phyloP scores from a whole-genome alignment of 768 basidiomycete genomes.

The Hygrophorus russula region DNA sequence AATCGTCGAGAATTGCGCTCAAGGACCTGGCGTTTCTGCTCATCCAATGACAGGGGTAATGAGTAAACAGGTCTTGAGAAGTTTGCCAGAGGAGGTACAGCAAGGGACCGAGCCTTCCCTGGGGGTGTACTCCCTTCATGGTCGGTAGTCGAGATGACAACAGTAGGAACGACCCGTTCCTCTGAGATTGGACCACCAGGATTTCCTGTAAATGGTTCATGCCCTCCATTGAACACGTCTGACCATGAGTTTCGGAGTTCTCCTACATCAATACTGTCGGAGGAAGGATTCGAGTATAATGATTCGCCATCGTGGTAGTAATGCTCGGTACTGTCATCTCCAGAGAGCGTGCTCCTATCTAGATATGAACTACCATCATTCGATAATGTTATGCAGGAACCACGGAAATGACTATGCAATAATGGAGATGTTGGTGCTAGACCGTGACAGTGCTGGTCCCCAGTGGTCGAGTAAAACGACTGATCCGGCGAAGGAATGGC shows the following conservation, averaged over 20 bases:
- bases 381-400: conserved; percentile 30
- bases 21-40: conserved; percentile 38
- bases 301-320: conserved; percentile 26
- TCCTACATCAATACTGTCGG: conserved; percentile 28
- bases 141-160: conserved; percentile 41
- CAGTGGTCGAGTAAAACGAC: conserved; percentile 4
- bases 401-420: conserved; percentile 35
- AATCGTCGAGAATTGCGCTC: conserved; percentile 44
- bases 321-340: conserved; percentile 20
- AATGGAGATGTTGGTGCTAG: conserved; percentile 37
- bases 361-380: conserved; percentile 26
- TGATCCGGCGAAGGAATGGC: conserved; percentile 1
- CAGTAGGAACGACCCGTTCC: conserved; percentile 26
- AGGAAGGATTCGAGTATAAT: background rate
- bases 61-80: conserved; percentile 56
- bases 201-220: too few relatives aligned
- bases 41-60: conserved; percentile 24
- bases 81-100: conserved; percentile 36
- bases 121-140: conserved; percentile 10
- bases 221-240: background rate
- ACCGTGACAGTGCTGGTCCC: conserved; percentile 7
- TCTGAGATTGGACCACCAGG: too few relatives aligned
- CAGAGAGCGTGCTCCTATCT: conserved; percentile 15
- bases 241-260: conserved; percentile 1
- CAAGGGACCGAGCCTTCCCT: conserved; percentile 29